Conservation (phyloP, 768 basidiomycete genomes). For the Podaxis mareebaensis region DNA sequence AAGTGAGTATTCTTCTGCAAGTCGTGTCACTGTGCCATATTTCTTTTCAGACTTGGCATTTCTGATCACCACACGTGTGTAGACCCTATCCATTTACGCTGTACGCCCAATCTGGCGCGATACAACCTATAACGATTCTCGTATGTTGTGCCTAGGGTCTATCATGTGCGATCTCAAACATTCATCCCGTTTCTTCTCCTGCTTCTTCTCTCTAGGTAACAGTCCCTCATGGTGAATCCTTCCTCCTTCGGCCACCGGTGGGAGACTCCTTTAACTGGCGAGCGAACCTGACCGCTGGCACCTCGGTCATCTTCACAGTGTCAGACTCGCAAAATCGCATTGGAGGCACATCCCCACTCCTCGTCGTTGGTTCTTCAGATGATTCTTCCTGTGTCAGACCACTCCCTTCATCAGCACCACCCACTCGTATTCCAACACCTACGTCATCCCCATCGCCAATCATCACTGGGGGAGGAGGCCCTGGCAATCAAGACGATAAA, state of each 20-base stretch:
- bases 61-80: neutral
- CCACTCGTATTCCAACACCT: conserved; percentile 10
- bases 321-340: conserved; percentile 25
- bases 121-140: no score
- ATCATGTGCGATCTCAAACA: no score
- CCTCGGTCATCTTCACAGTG: conserved; percentile 25
- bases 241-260: conserved; percentile 21
- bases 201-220: conserved; percentile 21
- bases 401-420: conserved; percentile 3
- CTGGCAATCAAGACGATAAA: neutral
- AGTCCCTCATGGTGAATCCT: conserved; percentile 25
- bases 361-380: conserved; percentile 22
- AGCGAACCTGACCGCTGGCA: conserved; percentile 28
- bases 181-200: neutral
- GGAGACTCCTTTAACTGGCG: conserved; percentile 26
- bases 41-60: neutral
- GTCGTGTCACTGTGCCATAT: neutral
- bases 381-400: conserved; percentile 24
- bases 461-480: neutral
- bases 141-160: no score
- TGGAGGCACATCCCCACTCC: conserved; percentile 26
- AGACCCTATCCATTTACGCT: conserved; percentile 28
- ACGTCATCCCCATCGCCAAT: neutral
- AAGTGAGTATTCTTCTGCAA: conserved; percentile 21
- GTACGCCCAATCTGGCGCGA: conserved; percentile 20